Conservation (phyloP, 2,329 filamentous ascomycete species). For the Lasiodiplodia gonubiensis region DNA sequence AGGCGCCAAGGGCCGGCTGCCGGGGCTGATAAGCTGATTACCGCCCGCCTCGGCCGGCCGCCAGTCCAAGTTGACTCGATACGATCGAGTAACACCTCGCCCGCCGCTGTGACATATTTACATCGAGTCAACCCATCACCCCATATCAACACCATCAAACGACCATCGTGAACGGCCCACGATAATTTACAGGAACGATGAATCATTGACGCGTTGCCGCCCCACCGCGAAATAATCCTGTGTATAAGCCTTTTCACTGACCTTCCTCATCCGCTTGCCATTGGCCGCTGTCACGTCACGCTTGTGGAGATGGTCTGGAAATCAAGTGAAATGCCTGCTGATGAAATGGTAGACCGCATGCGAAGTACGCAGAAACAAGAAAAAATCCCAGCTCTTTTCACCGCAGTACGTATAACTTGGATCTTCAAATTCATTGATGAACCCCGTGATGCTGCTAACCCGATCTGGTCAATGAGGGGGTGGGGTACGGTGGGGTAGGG, state of each 20-base stretch:
- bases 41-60: slow-evolving; percentile 4
- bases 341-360: too few species aligned
- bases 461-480: too few species aligned
- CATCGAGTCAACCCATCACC: slow-evolving; percentile 21
- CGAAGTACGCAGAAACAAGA: too few species aligned
- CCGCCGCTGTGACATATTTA: slow-evolving; percentile 15
- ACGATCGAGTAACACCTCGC: slow-evolving; percentile 5
- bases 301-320: too few species aligned
- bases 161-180: slow-evolving; percentile 4
- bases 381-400: too few species aligned
- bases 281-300: too few species aligned
- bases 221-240: neutral
- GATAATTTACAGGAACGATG: neutral
- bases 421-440: too few species aligned
- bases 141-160: slow-evolving; percentile 24
- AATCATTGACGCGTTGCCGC: neutral
- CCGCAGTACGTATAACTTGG: too few species aligned
- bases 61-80: slow-evolving; percentile 15
- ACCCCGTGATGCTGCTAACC: too few species aligned
- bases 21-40: slow-evolving; percentile 20
- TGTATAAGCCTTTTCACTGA: neutral
- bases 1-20: slow-evolving; percentile 2
- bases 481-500: too few species aligned
- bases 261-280: too few species aligned
- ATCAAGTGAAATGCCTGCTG: too few species aligned